A percentile compares a stretch with the other conserved stretches of the same genome.
Evolutionary conservation across 2,329 filamentous ascomycete species (phyloP).

Genomic region (Coniochaeta pulveracea): DNA sequence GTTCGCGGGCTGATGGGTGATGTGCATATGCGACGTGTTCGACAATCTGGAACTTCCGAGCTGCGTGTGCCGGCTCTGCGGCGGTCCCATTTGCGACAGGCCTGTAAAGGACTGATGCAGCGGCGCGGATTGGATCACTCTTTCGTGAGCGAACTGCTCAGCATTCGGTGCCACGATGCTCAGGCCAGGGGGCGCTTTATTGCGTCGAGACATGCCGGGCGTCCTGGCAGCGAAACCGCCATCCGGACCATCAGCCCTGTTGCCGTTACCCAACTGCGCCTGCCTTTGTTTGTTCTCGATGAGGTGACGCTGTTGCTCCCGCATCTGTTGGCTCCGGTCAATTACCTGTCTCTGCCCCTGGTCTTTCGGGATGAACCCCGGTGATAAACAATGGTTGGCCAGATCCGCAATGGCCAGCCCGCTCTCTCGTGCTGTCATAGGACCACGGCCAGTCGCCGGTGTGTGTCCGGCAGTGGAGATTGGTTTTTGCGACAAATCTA

Average conservation of each 20-base stretch:
- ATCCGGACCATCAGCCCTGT: too few species aligned
- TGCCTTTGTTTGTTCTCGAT: too few species aligned
- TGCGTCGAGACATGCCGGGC: slow-evolving; percentile 59
- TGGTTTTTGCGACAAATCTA: slow-evolving; percentile 63
- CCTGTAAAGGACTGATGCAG: slow-evolving; percentile 93
- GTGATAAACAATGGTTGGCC: slow-evolving; percentile 86
- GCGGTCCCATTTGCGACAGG: too few species aligned
- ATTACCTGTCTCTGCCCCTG: slow-evolving; percentile 94
- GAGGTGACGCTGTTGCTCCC: slow-evolving; percentile 88
- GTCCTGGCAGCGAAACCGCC: slow-evolving; percentile 52
- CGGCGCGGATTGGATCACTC: slow-evolving; percentile 93
- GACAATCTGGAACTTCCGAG: slow-evolving; percentile 73
- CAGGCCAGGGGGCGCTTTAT: slow-evolving; percentile 77
- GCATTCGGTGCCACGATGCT: slow-evolving; percentile 93
- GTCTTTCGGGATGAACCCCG: slow-evolving; percentile 91
- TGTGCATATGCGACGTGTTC: slow-evolving; percentile 77
- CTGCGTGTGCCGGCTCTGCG: slow-evolving; percentile 69
- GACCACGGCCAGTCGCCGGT: slow-evolving; percentile 53
- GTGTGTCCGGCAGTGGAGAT: slow-evolving; percentile 34
- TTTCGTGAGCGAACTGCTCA: slow-evolving; percentile 82
- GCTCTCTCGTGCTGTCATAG: slow-evolving; percentile 71
- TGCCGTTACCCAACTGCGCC: too few species aligned
- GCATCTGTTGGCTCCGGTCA: slow-evolving; percentile 83
- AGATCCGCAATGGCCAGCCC: slow-evolving; percentile 80
- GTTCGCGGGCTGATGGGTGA: slow-evolving; percentile 77